phyloP scores from a whole-genome alignment of 352 stramenopile genomes.

The Thalassiosira mediterranea region DNA sequence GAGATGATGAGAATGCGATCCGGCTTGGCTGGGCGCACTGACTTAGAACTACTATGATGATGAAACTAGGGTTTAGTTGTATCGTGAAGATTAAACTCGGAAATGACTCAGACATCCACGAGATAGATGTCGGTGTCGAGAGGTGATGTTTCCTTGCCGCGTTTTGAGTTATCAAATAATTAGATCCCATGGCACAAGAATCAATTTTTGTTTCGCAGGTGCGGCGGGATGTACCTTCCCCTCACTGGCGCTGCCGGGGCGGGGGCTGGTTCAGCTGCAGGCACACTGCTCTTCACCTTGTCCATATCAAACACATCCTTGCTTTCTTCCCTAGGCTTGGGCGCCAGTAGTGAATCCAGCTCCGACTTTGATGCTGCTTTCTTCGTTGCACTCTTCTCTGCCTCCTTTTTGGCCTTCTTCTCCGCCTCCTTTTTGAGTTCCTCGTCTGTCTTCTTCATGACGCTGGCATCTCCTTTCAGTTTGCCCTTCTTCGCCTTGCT shows the following conservation, averaged over 20 bases:
- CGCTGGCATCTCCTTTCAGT: slow-evolving; percentile 77
- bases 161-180: no score
- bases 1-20: no score
- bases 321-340: slow-evolving; percentile 37
- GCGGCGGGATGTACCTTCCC: slow-evolving; percentile 74
- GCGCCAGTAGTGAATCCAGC: slow-evolving; percentile 26
- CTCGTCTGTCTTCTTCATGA: slow-evolving; percentile 60
- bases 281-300: slow-evolving; percentile 35
- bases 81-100: no score
- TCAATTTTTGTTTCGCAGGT: slow-evolving; percentile 74
- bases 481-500: slow-evolving; percentile 17
- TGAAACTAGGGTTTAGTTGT: no score
- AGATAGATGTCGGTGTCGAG: no score
- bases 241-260: slow-evolving; percentile 2
- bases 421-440: slow-evolving; percentile 44
- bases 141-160: no score
- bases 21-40: no score
- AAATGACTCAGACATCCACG: no score
- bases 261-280: slow-evolving; percentile 14
- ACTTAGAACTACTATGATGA: no score
- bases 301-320: slow-evolving; percentile 35
- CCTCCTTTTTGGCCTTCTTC: slow-evolving; percentile 32
- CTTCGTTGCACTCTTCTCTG: slow-evolving; percentile 45
- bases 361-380: slow-evolving; percentile 28
- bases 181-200: no score